Percentiles rank a stretch among this genome's conserved stretches.
These are phyloP conservation scores for Sugiyamaella japonica DNA, from an alignment of 1,139 yeast genomes.

Conservation along the genomic window DNA sequence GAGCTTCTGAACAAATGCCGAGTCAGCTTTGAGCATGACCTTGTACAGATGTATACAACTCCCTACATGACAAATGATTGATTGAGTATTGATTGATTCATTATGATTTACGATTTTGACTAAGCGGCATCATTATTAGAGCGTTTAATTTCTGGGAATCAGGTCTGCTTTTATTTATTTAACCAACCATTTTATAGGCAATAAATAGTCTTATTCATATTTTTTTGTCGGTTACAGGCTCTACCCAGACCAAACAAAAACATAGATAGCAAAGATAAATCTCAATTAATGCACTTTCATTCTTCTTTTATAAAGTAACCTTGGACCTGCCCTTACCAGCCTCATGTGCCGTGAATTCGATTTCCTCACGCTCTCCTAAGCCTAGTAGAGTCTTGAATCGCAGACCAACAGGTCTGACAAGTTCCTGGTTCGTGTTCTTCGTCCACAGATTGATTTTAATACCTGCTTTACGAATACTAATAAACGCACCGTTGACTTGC, in stretches of 20 bases:
- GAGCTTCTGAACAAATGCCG: conserved; percentile 7
- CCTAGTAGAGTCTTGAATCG: conserved; percentile 74
- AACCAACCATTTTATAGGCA: no score
- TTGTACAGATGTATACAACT: conserved; percentile 17
- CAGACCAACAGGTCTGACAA: conserved; percentile 60
- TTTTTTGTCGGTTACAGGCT: no score
- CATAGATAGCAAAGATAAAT: no score
- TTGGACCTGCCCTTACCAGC: conserved; percentile 26
- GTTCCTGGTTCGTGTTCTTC: conserved; percentile 63
- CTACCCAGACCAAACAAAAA: no score
- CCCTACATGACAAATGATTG: conserved; percentile 5
- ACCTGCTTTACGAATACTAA: conserved; percentile 80
- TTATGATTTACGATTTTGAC: not conserved
- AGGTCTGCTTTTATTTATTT: not conserved
- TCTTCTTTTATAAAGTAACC: conserved; percentile 25
- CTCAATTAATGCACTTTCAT: conserved; percentile 5
- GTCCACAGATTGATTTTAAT: conserved; percentile 95
- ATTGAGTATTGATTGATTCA: no score
- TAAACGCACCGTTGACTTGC: conserved; percentile 93
- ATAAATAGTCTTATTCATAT: no score
- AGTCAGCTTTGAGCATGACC: conserved; percentile 1
- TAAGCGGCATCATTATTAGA: no score
- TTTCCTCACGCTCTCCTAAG: conserved; percentile 63
- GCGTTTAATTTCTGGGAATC: not conserved
- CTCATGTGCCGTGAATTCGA: conserved; percentile 71